Percentiles rank a stretch among this genome's conserved stretches.
These are phyloP conservation scores for Phytophthora chlamydospora DNA, from an alignment of 352 stramenopile genomes.

Conservation along the genomic window DNA sequence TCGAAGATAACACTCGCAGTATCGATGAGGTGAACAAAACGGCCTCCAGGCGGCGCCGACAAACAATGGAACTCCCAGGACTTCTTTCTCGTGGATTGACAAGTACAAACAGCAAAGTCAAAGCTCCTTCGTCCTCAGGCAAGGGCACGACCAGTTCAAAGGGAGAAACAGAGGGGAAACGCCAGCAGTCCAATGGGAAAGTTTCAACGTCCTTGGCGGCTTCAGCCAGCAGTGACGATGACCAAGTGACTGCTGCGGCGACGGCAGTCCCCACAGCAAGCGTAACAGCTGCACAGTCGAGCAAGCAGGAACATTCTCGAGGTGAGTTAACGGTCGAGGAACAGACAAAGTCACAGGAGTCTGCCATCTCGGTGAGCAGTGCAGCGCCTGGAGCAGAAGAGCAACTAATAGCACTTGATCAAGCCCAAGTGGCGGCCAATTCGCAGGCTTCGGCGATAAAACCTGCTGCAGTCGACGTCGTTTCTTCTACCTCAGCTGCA, in stretches of 20 bases:
- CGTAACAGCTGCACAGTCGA: background rate
- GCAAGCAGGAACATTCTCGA: background rate
- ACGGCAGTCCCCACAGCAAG: background rate
- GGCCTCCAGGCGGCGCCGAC: background rate
- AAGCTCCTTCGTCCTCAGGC: background rate
- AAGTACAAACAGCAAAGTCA: background rate
- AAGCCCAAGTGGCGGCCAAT: background rate
- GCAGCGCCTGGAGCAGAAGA: background rate
- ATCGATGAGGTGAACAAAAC: background rate
- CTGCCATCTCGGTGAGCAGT: background rate
- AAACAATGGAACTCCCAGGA: background rate
- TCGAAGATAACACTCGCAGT: background rate
- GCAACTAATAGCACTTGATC: background rate
- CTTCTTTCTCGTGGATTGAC: background rate
- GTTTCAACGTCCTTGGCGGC: background rate
- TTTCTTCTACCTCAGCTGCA: background rate
- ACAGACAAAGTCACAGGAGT: background rate
- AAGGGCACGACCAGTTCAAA: too few species aligned
- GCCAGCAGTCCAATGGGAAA: background rate
- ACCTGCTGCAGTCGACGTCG: background rate
- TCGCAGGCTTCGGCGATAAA: background rate
- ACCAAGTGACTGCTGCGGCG: background rate
- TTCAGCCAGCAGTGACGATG: background rate
- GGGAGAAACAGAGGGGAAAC: background rate
- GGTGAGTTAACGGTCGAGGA: background rate